Conservation (phyloP, 768 basidiomycete genomes). For the Amanita molliuscula region DNA sequence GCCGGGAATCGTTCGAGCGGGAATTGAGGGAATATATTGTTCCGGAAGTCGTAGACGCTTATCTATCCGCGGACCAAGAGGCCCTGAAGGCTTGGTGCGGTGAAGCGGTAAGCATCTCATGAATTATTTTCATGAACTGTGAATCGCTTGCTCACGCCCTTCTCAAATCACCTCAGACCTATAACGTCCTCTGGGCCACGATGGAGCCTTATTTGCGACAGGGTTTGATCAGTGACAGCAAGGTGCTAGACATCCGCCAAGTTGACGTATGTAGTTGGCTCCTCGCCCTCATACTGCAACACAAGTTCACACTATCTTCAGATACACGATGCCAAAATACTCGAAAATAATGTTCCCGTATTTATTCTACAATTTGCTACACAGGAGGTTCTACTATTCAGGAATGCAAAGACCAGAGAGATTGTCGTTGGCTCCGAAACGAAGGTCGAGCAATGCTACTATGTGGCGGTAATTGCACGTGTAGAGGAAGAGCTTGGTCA, state of each 20-base stretch:
- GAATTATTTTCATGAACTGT: too few species aligned
- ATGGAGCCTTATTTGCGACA: slow-evolving; percentile 91
- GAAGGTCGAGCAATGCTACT: slow-evolving; percentile 87
- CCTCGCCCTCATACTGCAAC: not conserved
- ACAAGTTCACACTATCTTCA: slow-evolving; percentile 16
- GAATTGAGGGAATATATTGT: slow-evolving; percentile 96
- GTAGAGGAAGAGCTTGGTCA: slow-evolving; percentile 82
- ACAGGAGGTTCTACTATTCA: slow-evolving; percentile 89
- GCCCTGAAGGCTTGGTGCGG: slow-evolving; percentile 85
- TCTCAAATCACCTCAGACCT: slow-evolving; percentile 46
- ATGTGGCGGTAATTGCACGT: slow-evolving; percentile 86
- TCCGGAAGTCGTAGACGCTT: slow-evolving; percentile 96
- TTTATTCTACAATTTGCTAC: slow-evolving; percentile 89
- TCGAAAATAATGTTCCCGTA: slow-evolving; percentile 85
- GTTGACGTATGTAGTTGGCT: slow-evolving; percentile 65
- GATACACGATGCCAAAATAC: slow-evolving; percentile 79
- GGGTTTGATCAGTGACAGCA: slow-evolving; percentile 86
- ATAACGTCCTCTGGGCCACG: slow-evolving; percentile 97
- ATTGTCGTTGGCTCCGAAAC: slow-evolving; percentile 81
- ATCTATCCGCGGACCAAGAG: slow-evolving; percentile 83
- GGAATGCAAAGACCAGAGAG: slow-evolving; percentile 83
- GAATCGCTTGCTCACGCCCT: slow-evolving; percentile 5
- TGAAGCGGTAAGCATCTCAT: slow-evolving; percentile 64
- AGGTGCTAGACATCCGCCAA: slow-evolving; percentile 93
- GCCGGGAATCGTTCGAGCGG: slow-evolving; percentile 75